Conservation (phyloP, 306 rosid species). For the Vicia villosa region DNA sequence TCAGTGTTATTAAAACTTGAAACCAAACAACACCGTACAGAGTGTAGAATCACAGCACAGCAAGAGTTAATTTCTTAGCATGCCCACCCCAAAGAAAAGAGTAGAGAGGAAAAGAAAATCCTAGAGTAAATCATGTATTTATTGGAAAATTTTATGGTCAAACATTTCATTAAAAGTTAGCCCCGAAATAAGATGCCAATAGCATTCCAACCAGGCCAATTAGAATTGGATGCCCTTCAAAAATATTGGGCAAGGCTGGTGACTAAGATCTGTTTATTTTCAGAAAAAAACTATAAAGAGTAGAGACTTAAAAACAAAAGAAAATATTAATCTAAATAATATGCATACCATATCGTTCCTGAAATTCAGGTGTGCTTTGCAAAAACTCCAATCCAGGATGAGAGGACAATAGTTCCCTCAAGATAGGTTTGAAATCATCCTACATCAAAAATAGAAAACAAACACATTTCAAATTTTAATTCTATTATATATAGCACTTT, state of each 20-base stretch:
- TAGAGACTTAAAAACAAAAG: neutral
- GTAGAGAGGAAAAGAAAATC: neutral
- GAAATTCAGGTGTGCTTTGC: conserved; percentile 75
- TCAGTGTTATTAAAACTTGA: too few species aligned
- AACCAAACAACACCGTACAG: too few species aligned
- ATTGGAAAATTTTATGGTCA: conserved; percentile 17
- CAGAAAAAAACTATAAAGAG: neutral
- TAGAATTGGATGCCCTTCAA: neutral
- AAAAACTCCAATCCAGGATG: conserved; percentile 80
- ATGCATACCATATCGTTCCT: conserved; percentile 73
- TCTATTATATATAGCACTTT: conserved; percentile 8
- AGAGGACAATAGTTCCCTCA: conserved; percentile 63
- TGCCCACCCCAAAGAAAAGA: conserved; percentile 7
- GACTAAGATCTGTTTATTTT: conserved; percentile 12
- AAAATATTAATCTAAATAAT: conserved; percentile 8
- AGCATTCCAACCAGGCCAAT: conserved; percentile 20
- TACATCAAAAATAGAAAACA: conserved; percentile 36
- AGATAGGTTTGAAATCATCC: conserved; percentile 75
- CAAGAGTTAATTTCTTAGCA: neutral
- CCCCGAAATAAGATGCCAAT: conserved; percentile 20
- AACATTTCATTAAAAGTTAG: conserved; percentile 10
- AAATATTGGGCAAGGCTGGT: conserved; percentile 9
- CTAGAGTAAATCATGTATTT: conserved; percentile 17
- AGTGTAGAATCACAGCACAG: too few species aligned
- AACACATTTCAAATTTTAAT: conserved; percentile 8